Evolutionary conservation across 768 basidiomycete genomes (phyloP), one percentile per base, ranked within the genome.

Genomic region (Mycena kentingensis): DNA sequence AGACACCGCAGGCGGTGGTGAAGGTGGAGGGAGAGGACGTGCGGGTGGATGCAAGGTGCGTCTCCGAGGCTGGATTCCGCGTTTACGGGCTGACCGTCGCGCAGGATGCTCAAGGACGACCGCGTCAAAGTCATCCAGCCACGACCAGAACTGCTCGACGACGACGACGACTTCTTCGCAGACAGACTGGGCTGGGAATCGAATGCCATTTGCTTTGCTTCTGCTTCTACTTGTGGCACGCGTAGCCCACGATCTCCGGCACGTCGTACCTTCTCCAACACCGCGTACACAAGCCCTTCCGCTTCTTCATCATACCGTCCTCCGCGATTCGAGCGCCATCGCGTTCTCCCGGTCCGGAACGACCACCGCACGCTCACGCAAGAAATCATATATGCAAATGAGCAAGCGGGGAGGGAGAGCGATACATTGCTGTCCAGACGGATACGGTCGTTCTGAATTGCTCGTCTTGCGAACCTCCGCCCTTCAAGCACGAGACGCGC

Each of bases 11-110:
- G 59, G 84, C 93, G 2, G 83, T 88, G 25, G 69, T 98, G 1
- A 86, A 86, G 1, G 85, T 98, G 1, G 92, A 98, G 69, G 91
- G 91, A 15, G 95, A 96, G 52, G 96, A 99, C 69, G 84, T 88
- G 2, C 77, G 96, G 31, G 75, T 93, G 32, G 92, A 99, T 71
- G 74, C 88, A 31, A 78, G 93, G 96, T 94, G 46, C 49, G 87
- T 64, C 49, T 24, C 25, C 35, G 15, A 25, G 47, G 31, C 42
- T 10, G 32, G 22, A n/a, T 29, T 41, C 32, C 26, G 7, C 21
- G 27, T 10, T 22, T 18, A 24, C 43, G 43, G 29, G 25, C 41
- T 52, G 39, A 41, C 39, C 53, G 27, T 27, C 21, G 27, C n/a
- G n/a, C 39, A 95, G 93, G 41, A 89, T 96, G 86, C 72, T 97